Percentiles rank a stretch among this genome's conserved stretches.
Evolutionary conservation across 2,329 filamentous ascomycete species (phyloP).

Genomic region (Fusarium musae): DNA sequence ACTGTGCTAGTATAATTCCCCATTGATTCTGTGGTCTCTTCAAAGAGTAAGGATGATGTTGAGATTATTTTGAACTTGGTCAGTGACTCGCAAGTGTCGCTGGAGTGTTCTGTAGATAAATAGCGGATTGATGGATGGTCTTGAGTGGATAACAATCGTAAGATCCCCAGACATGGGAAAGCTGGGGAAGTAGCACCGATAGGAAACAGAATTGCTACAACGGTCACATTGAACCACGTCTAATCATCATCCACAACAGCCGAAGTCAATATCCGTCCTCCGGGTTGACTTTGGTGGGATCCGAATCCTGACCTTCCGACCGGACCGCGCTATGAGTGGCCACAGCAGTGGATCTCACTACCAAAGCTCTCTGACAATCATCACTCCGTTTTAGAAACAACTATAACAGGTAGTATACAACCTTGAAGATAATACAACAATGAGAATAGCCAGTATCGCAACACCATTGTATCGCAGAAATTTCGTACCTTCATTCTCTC

Average conservation of each 20-base stretch:
- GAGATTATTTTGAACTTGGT: rapidly evolving
- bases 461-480: constrained; percentile 9
- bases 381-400: not conserved
- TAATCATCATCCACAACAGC: not conserved
- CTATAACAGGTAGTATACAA: constrained; percentile 6
- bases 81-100: not conserved
- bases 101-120: not conserved
- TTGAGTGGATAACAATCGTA: not conserved
- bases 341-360: not conserved
- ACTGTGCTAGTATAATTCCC: constrained; percentile 15
- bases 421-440: not conserved
- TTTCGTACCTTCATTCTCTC: not conserved
- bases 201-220: not conserved
- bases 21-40: constrained; percentile 1
- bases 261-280: not conserved
- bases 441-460: constrained; percentile 11
- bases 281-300: not conserved
- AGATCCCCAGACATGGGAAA: not conserved
- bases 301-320: constrained; percentile 17
- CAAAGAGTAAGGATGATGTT: rapidly evolving
- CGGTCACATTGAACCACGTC: not conserved
- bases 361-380: not conserved
- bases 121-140: not conserved
- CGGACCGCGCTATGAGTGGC: constrained; percentile 39
- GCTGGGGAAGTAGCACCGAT: not conserved